Evolutionary conservation across 805 yeast genomes (phyloP).

Genomic region (Schwanniomyces vanrijiae): DNA sequence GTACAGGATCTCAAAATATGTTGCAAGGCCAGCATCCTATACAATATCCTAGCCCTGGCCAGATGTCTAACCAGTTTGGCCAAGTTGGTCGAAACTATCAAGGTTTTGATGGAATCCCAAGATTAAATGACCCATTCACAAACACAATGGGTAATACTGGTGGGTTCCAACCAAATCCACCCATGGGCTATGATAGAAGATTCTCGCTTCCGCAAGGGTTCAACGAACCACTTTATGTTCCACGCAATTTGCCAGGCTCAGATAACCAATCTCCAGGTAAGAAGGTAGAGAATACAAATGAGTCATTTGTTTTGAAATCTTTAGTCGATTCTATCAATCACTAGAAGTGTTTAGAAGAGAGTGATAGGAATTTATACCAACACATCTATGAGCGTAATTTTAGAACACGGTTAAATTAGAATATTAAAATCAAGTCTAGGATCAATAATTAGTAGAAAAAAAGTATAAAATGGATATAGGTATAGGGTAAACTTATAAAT

Average conservation of each 20-base stretch:
- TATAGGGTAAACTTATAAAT: neutral
- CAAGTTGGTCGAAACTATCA: constrained; percentile 4
- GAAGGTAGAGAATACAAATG: constrained; percentile 7
- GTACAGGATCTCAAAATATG: neutral
- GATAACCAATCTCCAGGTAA: constrained; percentile 3
- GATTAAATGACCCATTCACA: constrained; percentile 4
- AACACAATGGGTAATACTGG: neutral
- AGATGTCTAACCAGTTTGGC: neutral
- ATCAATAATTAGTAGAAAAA: neutral
- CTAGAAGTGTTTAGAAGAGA: constrained; percentile 6
- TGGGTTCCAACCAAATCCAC: constrained; percentile 5
- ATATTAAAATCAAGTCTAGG: neutral
- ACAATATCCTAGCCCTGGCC: constrained; percentile 1
- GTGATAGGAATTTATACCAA: neutral
- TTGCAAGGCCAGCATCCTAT: neutral
- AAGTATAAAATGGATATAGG: neutral
- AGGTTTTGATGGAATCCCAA: neutral
- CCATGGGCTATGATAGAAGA: constrained; percentile 4
- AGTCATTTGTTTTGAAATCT: constrained; percentile 35
- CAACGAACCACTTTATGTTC: constrained; percentile 6
- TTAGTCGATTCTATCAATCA: constrained; percentile 43
- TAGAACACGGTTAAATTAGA: neutral
- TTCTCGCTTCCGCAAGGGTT: constrained; percentile 1
- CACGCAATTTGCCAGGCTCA: constrained; percentile 7
- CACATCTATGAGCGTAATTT: neutral